Conservation (phyloP, 306 rosid species). For the Ammopiptanthus mongolicus region DNA sequence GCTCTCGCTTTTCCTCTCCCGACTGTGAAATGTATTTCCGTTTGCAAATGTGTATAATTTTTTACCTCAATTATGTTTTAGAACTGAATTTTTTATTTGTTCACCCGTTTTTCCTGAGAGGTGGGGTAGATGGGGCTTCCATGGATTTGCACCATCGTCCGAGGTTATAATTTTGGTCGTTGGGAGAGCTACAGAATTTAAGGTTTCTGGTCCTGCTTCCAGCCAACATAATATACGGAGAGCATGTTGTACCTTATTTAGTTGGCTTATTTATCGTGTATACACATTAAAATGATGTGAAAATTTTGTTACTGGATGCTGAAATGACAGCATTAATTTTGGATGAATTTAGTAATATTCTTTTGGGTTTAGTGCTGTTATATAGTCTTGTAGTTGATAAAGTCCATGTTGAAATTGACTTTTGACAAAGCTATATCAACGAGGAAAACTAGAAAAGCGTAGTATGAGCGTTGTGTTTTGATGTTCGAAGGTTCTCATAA, state of each 20-base stretch:
- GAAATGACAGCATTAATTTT: slow-evolving; percentile 16
- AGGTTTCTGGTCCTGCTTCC: slow-evolving; percentile 40
- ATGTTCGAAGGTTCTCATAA: too few relatives aligned
- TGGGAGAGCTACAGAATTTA: slow-evolving; percentile 36
- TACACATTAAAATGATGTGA: slow-evolving; percentile 40
- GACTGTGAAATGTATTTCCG: slow-evolving; percentile 39
- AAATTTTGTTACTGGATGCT: slow-evolving; percentile 42
- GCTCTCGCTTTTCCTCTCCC: slow-evolving; percentile 27
- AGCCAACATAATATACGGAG: slow-evolving; percentile 37
- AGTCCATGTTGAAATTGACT: background rate
- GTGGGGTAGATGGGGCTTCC: slow-evolving; percentile 31
- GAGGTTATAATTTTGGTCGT: slow-evolving; percentile 33
- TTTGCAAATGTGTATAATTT: slow-evolving; percentile 72
- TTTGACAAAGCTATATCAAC: background rate
- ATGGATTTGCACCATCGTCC: slow-evolving; percentile 25
- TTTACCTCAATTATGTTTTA: slow-evolving; percentile 31
- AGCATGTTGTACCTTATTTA: slow-evolving; percentile 56
- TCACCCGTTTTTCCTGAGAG: slow-evolving; percentile 42
- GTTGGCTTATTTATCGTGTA: slow-evolving; percentile 49
- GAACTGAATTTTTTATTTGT: slow-evolving; percentile 34
- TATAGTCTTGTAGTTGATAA: background rate
- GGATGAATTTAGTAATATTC: background rate
- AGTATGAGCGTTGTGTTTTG: too few relatives aligned
- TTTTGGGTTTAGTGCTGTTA: background rate
- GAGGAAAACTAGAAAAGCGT: background rate